Evolutionary conservation across 2,329 filamentous ascomycete genomes (phyloP).

Genomic region (Fusarium gaditjirri): DNA sequence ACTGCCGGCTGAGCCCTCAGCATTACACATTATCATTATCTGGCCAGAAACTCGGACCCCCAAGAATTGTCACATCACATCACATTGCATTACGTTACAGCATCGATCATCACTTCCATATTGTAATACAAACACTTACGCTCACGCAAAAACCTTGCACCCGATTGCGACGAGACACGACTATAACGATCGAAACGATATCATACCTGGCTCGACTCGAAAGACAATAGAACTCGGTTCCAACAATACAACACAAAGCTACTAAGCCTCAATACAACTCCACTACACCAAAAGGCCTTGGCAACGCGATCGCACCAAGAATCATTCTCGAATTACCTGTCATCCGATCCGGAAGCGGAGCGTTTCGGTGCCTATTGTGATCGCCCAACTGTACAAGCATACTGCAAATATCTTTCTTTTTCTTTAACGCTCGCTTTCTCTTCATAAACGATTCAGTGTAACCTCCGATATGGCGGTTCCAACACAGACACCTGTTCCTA

Average conservation of each 20-base stretch:
- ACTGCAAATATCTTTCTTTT: background rate
- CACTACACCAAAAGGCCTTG: background rate
- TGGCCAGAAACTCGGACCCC: conserved; percentile 27
- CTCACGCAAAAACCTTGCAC: background rate
- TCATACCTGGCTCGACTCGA: background rate
- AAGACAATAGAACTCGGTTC: background rate
- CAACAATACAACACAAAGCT: background rate
- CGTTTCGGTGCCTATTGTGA: conserved; percentile 19
- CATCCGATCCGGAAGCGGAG: conserved; percentile 28
- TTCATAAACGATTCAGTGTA: background rate
- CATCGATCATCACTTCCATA: conserved; percentile 10
- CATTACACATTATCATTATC: conserved; percentile 20
- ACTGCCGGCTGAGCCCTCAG: conserved; percentile 5
- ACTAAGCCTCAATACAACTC: background rate
- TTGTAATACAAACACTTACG: background rate
- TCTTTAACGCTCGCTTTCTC: background rate
- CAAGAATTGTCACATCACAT: conserved; percentile 9
- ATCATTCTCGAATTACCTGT: conserved; percentile 25
- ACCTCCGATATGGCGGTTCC: conserved; percentile 33
- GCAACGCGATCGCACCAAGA: conserved; percentile 18
- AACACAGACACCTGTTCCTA: conserved; percentile 59
- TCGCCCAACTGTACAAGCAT: background rate
- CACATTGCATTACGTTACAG: conserved; percentile 21
- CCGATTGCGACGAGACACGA: conserved; percentile 25
- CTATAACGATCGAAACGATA: conserved; percentile 28